Evolutionary conservation across 2,329 filamentous ascomycete genomes (phyloP).

Genomic region (Sphaceloma murrayae): DNA sequence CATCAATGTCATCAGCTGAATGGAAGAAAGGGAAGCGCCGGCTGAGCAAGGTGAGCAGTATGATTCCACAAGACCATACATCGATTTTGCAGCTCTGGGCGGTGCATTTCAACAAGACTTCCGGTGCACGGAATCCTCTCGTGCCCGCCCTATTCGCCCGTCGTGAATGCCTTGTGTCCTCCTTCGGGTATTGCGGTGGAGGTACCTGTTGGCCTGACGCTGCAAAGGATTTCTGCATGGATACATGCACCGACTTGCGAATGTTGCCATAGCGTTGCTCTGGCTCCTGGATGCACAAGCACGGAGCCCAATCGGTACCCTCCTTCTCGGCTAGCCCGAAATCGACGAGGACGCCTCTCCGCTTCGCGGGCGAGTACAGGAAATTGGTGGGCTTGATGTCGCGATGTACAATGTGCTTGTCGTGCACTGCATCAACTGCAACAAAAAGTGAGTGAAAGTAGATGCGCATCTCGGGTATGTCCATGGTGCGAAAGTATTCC

Average conservation of each 20-base stretch:
- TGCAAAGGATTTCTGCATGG: slow-evolving; percentile 17
- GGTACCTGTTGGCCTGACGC: slow-evolving; percentile 26
- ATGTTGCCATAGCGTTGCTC: slow-evolving; percentile 51
- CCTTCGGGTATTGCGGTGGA: slow-evolving; percentile 68
- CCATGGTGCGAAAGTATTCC: slow-evolving; percentile 86
- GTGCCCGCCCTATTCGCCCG: slow-evolving; percentile 92
- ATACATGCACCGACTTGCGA: slow-evolving; percentile 49
- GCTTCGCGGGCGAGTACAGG: slow-evolving; percentile 71
- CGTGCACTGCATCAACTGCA: slow-evolving; percentile 74
- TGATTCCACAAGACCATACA: slow-evolving; percentile 95
- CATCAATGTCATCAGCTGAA: slow-evolving; percentile 94
- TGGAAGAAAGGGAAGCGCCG: slow-evolving; percentile 97
- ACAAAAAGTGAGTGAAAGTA: slow-evolving; percentile 86
- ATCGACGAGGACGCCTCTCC: slow-evolving; percentile 88
- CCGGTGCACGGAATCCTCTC: slow-evolving; percentile 87
- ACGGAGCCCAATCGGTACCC: slow-evolving; percentile 65
- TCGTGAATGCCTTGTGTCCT: slow-evolving; percentile 75
- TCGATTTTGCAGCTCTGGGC: slow-evolving; percentile 88
- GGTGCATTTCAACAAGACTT: slow-evolving; percentile 95
- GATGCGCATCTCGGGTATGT: slow-evolving; percentile 71
- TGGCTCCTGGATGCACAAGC: slow-evolving; percentile 63
- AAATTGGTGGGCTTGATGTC: slow-evolving; percentile 99
- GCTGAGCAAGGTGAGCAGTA: slow-evolving; percentile 86
- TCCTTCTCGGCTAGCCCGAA: slow-evolving; percentile 84
- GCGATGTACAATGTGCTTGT: slow-evolving; percentile 75